Percentiles rank a stretch among this genome's conserved stretches.
phyloP scores from a whole-genome alignment of 192 early-diverging fungal genomes.

The Backusella tuberculispora region DNA sequence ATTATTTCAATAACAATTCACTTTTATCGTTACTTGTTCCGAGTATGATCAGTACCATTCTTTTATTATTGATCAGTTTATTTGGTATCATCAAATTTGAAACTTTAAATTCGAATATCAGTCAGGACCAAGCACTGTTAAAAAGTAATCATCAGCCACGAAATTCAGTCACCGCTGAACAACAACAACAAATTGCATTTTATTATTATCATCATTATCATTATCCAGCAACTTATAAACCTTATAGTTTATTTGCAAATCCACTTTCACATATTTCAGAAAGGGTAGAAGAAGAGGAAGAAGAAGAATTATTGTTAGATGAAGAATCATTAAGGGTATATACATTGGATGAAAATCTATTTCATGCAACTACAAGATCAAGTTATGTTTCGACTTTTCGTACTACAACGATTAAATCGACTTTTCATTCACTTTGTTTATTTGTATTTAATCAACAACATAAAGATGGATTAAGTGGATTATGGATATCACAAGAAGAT shows the following conservation, averaged over 20 bases:
- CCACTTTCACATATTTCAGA: neutral
- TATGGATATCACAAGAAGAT: neutral
- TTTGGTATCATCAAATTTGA: neutral
- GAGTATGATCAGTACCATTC: neutral
- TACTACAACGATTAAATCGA: neutral
- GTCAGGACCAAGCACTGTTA: neutral
- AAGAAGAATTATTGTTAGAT: neutral
- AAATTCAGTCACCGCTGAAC: neutral
- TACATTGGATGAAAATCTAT: no score
- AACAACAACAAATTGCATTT: neutral
- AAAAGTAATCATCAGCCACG: neutral
- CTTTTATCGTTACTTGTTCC: neutral
- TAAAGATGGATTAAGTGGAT: neutral
- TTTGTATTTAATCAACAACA: neutral
- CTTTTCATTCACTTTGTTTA: neutral
- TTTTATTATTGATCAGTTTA: neutral
- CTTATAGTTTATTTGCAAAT: neutral
- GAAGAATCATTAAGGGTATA: no score
- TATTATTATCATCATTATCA: no score
- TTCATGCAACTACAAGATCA: neutral
- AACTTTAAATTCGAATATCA: slow-evolving; percentile 5
- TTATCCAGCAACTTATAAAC: neutral
- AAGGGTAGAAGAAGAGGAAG: neutral
- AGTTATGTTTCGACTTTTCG: neutral
- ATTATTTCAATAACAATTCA: neutral